Conservation (phyloP, 768 basidiomycete species). For the Mycena rosella region DNA sequence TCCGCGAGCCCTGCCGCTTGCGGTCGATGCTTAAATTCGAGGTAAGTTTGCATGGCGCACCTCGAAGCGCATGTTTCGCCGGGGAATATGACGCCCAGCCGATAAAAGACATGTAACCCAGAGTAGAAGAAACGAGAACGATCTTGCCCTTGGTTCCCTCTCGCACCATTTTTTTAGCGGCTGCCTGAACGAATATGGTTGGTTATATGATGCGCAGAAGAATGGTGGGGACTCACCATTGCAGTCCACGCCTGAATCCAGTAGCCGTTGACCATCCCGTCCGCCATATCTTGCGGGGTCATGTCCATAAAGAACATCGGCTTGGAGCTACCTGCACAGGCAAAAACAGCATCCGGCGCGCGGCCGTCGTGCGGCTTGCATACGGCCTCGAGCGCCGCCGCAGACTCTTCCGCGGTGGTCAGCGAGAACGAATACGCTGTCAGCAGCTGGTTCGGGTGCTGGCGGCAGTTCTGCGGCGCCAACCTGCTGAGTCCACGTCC, state of each 20-base stretch:
- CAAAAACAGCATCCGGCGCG: conserved; percentile 82
- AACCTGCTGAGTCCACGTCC: not conserved
- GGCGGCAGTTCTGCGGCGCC: conserved; percentile 62
- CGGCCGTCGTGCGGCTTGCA: conserved; percentile 64
- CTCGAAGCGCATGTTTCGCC: conserved; percentile 88
- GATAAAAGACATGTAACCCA: conserved; percentile 81
- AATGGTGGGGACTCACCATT: conserved; percentile 52
- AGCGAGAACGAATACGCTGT: conserved; percentile 77
- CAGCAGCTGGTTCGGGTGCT: conserved; percentile 71
- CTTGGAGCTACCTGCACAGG: conserved; percentile 80
- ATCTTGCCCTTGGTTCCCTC: conserved; percentile 74
- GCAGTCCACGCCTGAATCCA: conserved; percentile 71
- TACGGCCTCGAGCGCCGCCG: conserved; percentile 73
- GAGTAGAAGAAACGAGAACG: conserved; percentile 80
- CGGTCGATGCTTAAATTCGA: conserved; percentile 1
- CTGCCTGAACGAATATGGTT: conserved; percentile 59
- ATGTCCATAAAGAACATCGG: conserved; percentile 85
- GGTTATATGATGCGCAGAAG: not conserved
- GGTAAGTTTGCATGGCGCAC: conserved; percentile 50
- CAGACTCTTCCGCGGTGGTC: conserved; percentile 62
- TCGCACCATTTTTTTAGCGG: conserved; percentile 72
- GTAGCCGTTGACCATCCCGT: conserved; percentile 59
- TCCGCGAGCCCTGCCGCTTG: conserved; percentile 78
- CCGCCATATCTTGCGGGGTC: conserved; percentile 65
- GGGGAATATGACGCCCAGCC: conserved; percentile 88